Evolutionary conservation across 2,329 filamentous ascomycete genomes (phyloP).

Genomic region (Exophiala calicioides): DNA sequence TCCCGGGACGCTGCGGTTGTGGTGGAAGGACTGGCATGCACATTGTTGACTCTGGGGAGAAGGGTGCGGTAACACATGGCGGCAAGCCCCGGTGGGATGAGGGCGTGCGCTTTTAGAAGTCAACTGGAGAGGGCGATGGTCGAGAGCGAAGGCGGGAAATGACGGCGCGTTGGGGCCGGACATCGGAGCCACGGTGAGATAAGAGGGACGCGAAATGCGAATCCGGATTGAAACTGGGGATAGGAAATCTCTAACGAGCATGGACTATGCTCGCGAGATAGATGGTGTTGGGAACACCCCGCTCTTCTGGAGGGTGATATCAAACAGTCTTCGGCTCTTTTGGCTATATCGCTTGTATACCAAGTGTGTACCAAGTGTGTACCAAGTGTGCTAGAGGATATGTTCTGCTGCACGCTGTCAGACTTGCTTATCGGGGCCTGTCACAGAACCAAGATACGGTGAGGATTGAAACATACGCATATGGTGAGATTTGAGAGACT

Average conservation of each 20-base stretch:
- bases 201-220: slow-evolving; percentile 5
- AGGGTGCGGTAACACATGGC: slow-evolving; percentile 34
- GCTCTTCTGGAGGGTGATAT: slow-evolving; percentile 16
- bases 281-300: slow-evolving; percentile 7
- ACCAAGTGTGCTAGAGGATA: slow-evolving; percentile 9
- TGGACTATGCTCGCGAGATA: slow-evolving; percentile 15
- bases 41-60: slow-evolving; percentile 40
- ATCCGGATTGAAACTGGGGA: slow-evolving; percentile 4
- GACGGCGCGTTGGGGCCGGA: slow-evolving; percentile 30
- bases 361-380: too few relatives aligned
- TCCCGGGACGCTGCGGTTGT: slow-evolving; percentile 38
- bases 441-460: slow-evolving; percentile 18
- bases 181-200: slow-evolving; percentile 26
- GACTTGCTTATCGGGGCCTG: neutral
- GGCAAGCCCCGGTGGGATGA: slow-evolving; percentile 36
- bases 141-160: slow-evolving; percentile 26
- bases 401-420: slow-evolving; percentile 19
- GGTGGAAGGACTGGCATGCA: slow-evolving; percentile 46
- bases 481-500: slow-evolving; percentile 8
- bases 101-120: slow-evolving; percentile 27
- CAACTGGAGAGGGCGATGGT: slow-evolving; percentile 30
- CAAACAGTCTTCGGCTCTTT: slow-evolving; percentile 11
- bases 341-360: too few relatives aligned
- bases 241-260: slow-evolving; percentile 6
- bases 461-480: slow-evolving; percentile 19